These are phyloP conservation scores for Trichophyton rubrum DNA, from an alignment of 2,329 filamentous ascomycete species.

Conservation along the genomic window DNA sequence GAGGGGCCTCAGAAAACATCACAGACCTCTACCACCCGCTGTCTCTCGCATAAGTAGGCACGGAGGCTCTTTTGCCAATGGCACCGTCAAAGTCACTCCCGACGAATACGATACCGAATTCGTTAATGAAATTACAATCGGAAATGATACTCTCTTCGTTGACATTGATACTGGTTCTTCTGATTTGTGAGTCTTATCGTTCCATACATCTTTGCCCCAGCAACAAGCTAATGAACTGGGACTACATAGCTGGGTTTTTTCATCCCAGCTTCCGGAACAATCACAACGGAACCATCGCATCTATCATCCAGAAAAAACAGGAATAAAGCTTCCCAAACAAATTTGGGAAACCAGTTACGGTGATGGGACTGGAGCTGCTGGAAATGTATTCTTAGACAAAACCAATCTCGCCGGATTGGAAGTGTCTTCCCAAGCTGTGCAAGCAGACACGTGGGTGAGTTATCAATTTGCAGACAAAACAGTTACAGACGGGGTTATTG, in stretches of 20 bases:
- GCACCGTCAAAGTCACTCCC: conserved; percentile 28
- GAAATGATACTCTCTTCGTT: conserved; percentile 49
- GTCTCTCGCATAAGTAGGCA: not conserved
- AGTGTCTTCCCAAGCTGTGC: conserved; percentile 50
- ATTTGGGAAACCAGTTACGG: conserved; percentile 53
- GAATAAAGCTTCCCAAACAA: conserved; percentile 36
- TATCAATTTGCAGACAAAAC: conserved; percentile 38
- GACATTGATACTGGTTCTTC: conserved; percentile 61
- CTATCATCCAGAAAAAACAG: conserved; percentile 43
- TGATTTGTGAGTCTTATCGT: conserved; percentile 45
- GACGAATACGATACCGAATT: conserved; percentile 45
- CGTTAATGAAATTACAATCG: conserved; percentile 50
- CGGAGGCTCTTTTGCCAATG: not conserved
- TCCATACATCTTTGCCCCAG: not conserved
- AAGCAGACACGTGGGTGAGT: conserved; percentile 50
- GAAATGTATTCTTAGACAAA: conserved; percentile 53
- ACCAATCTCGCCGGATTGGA: conserved; percentile 50
- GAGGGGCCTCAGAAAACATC: not conserved
- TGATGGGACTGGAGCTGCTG: conserved; percentile 50
- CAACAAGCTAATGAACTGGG: not conserved
- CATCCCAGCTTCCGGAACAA: conserved; percentile 40
- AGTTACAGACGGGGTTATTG: conserved; percentile 48
- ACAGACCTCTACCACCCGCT: not conserved
- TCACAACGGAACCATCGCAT: conserved; percentile 43
- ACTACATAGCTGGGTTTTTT: conserved; percentile 50